These are phyloP conservation scores for Basipetospora chlamydospora DNA, from an alignment of 2,329 filamentous ascomycete genomes.

Conservation along the genomic window DNA sequence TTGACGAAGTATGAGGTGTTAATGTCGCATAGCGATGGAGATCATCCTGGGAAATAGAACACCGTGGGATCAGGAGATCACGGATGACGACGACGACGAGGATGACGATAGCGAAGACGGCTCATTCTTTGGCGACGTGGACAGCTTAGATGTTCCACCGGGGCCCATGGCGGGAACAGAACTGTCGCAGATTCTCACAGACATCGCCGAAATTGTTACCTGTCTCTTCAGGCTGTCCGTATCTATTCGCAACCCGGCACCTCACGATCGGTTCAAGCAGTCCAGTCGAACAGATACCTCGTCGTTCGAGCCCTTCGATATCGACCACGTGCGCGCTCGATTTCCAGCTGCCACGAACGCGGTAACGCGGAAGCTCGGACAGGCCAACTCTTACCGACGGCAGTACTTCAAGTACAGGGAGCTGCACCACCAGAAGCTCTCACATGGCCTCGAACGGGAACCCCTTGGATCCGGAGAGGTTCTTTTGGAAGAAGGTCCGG, in stretches of 20 bases:
- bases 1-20: too few species aligned
- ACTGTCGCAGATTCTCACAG: constrained; percentile 9
- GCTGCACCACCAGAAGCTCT: constrained; percentile 19
- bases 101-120: background rate
- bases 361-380: constrained; percentile 15
- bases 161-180: constrained; percentile 7
- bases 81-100: background rate
- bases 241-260: constrained; percentile 20
- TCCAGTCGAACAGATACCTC: constrained; percentile 10
- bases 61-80: background rate
- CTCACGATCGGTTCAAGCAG: constrained; percentile 17
- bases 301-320: constrained; percentile 14
- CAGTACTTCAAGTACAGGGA: constrained; percentile 23
- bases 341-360: constrained; percentile 10
- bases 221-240: constrained; percentile 21
- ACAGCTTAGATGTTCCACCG: constrained; percentile 1
- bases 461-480: too few species aligned
- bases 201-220: constrained; percentile 14
- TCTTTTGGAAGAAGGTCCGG: too few species aligned
- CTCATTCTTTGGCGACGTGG: background rate
- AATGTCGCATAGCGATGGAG: background rate
- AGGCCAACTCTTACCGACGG: constrained; percentile 18
- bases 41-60: background rate
- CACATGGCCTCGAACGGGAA: constrained; percentile 13
- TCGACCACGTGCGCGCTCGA: constrained; percentile 16